Evolutionary conservation across 1,139 yeast species (phyloP).

Genomic region (Diutina ranongensis): DNA sequence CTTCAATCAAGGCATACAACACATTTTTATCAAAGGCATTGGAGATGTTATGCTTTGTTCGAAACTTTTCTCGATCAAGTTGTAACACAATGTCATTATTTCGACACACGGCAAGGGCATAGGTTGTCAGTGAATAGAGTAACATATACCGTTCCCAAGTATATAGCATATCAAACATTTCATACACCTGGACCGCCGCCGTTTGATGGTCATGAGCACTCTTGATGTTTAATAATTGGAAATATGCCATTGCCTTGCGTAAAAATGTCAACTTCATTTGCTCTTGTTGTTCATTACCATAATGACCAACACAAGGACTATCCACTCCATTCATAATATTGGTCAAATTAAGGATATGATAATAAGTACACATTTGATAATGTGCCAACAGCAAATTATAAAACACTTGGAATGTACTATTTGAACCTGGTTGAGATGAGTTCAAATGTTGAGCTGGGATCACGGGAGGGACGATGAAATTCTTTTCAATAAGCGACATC

Average conservation of each 20-base stretch:
- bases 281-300: constrained; percentile 13
- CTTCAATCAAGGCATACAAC: not conserved
- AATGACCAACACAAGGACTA: constrained; percentile 2
- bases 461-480: constrained; percentile 5
- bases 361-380: constrained; percentile 25
- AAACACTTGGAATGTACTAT: constrained; percentile 18
- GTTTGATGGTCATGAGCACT: not conserved
- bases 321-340: constrained; percentile 11
- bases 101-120: not conserved
- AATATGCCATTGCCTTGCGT: constrained; percentile 25
- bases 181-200: constrained; percentile 18
- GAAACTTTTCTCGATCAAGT: constrained; percentile 2
- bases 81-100: constrained; percentile 1
- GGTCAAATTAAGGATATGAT: constrained; percentile 19
- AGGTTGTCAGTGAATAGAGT: constrained; percentile 3
- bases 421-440: constrained; percentile 12
- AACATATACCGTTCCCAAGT: constrained; percentile 15
- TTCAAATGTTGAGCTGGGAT: constrained; percentile 8
- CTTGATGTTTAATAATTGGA: constrained; percentile 21
- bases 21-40: constrained; percentile 5
- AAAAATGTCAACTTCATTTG: constrained; percentile 25
- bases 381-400: constrained; percentile 24
- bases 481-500: constrained; percentile 2
- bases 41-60: not conserved
- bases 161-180: constrained; percentile 25